phyloP scores from a whole-genome alignment of 352 stramenopile species.

The Blastocystis sp. region DNA sequence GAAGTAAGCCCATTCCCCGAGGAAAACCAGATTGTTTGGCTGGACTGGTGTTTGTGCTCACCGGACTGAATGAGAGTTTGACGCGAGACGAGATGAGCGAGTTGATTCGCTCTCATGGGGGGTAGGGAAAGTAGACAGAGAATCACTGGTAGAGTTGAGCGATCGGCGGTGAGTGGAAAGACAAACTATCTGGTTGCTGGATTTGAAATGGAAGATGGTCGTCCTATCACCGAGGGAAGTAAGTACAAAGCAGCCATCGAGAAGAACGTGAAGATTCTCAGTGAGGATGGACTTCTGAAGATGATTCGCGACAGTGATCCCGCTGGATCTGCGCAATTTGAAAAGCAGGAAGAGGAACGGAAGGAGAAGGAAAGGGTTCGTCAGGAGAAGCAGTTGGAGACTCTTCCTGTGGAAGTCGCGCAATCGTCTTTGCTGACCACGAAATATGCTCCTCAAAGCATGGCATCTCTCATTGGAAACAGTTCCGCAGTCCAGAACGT shows the following conservation, averaged over 20 bases:
- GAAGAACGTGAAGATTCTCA: conserved; percentile 44
- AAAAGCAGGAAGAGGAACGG: neutral
- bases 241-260: conserved; percentile 54
- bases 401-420: too few relatives aligned
- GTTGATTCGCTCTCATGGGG: conserved; percentile 26
- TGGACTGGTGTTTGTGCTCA: conserved; percentile 41
- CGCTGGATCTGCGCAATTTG: neutral
- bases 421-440: conserved; percentile 47
- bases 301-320: conserved; percentile 51
- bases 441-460: conserved; percentile 58
- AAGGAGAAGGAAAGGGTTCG: neutral
- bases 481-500: conserved; percentile 50
- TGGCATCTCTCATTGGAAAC: conserved; percentile 64
- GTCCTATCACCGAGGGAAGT: conserved; percentile 41
- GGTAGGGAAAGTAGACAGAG: neutral
- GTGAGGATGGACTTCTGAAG: conserved; percentile 28
- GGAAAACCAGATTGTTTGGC: conserved; percentile 40
- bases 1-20: conserved; percentile 40
- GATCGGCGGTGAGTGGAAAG: conserved; percentile 46
- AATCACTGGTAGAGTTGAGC: neutral
- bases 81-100: conserved; percentile 52
- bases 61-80: conserved; percentile 50
- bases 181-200: conserved; percentile 52
- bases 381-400: neutral
- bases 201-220: conserved; percentile 56